Percentiles rank a stretch among this genome's conserved stretches.
Conservation (phyloP, 805 yeast species). For the Ogataea dorogensis region DNA sequence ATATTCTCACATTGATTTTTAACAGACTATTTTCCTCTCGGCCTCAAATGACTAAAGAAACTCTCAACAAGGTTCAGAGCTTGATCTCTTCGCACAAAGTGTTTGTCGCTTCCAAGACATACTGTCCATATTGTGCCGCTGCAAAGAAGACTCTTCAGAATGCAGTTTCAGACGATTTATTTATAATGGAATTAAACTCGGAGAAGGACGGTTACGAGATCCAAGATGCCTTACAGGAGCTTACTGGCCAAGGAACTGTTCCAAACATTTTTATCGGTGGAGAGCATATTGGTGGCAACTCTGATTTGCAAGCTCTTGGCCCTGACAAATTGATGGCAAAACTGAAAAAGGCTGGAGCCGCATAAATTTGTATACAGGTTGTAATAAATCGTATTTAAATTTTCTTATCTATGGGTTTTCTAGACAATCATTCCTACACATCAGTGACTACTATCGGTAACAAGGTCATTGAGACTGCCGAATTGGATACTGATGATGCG, state of each 20-base stretch:
- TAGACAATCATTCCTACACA: constrained; percentile 63
- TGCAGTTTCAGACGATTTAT: constrained; percentile 44
- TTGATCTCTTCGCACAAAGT: constrained; percentile 65
- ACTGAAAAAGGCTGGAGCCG: constrained; percentile 10
- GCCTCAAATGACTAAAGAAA: constrained; percentile 57
- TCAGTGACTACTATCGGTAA: constrained; percentile 67
- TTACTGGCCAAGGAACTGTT: constrained; percentile 90
- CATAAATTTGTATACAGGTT: not conserved
- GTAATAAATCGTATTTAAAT: not conserved
- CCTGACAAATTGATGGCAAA: constrained; percentile 22
- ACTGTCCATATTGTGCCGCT: constrained; percentile 65
- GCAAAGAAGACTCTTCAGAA: constrained; percentile 43
- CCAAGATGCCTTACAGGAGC: constrained; percentile 71
- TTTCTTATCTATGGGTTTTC: constrained; percentile 45
- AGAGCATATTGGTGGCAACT: constrained; percentile 93
- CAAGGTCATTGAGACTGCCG: constrained; percentile 43
- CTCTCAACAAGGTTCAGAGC: constrained; percentile 55
- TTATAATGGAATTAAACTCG: constrained; percentile 51
- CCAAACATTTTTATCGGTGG: constrained; percentile 91
- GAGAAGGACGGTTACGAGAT: constrained; percentile 72
- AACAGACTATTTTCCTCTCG: constrained; percentile 5
- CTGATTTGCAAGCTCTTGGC: constrained; percentile 74
- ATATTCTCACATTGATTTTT: constrained; percentile 5
- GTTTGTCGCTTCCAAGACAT: constrained; percentile 79
- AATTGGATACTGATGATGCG: constrained; percentile 42